phyloP scores from a whole-genome alignment of 371 early-diverging fungal species.

The Mortierella sp. region DNA sequence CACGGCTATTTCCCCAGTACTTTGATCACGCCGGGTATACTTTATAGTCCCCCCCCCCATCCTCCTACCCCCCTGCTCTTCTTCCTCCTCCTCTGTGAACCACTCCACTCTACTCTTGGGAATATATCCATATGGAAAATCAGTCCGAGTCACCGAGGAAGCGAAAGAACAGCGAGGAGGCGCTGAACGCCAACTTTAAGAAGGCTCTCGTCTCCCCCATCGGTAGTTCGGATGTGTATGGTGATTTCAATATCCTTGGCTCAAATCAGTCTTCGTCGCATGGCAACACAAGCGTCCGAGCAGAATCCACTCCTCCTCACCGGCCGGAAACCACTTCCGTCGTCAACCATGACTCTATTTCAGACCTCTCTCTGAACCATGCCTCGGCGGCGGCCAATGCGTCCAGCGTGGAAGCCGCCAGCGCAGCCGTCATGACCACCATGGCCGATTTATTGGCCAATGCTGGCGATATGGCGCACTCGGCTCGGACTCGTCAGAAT shows the following conservation, averaged over 20 bases:
- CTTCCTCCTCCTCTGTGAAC: background rate
- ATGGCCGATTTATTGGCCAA: conserved; percentile 33
- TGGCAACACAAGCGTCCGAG: background rate
- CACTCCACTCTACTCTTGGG: background rate
- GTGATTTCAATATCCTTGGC: conserved; percentile 1
- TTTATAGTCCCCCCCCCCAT: no score
- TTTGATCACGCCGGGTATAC: no score
- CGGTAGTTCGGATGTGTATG: conserved; percentile 1
- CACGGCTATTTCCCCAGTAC: no score
- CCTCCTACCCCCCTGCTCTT: no score
- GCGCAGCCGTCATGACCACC: conserved; percentile 19
- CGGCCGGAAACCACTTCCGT: background rate
- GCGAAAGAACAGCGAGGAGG: conserved; percentile 34
- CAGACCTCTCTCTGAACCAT: conserved; percentile 8
- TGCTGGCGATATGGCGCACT: conserved; percentile 12
- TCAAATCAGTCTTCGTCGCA: background rate
- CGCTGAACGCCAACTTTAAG: conserved; percentile 17
- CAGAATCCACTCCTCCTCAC: background rate
- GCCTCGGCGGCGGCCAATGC: background rate
- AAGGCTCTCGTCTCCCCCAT: conserved; percentile 22
- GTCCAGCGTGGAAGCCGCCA: conserved; percentile 4
- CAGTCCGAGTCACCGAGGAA: conserved; percentile 12
- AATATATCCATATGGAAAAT: conserved; percentile 14
- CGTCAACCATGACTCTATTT: conserved; percentile 1
- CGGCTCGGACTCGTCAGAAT: background rate